A percentile compares a stretch with the other conserved stretches of the same genome.
Conservation (phyloP, 768 basidiomycete species). For the Boletus patriciae region DNA sequence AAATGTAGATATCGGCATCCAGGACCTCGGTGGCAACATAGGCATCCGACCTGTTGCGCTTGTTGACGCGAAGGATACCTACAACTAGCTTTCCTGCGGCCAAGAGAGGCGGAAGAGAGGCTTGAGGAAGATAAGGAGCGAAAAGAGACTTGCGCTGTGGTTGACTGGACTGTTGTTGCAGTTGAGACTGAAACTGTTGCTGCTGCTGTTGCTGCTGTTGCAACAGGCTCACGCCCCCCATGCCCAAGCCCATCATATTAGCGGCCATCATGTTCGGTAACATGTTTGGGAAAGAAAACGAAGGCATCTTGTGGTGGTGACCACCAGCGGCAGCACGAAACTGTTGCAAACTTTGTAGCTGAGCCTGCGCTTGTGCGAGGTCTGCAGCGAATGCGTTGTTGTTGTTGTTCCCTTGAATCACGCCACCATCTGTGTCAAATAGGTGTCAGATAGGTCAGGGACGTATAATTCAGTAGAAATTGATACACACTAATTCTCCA, state of each 20-base stretch:
- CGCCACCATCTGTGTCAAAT: conserved; percentile 61
- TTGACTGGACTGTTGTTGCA: conserved; percentile 88
- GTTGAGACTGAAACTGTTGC: conserved; percentile 86
- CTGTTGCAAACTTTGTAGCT: conserved; percentile 92
- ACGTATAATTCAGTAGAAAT: background rate
- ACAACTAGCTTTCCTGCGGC: conserved; percentile 97
- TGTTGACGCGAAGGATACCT: conserved; percentile 95
- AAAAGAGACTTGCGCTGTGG: conserved; percentile 98
- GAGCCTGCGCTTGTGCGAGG: conserved; percentile 95
- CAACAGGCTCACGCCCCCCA: conserved; percentile 79
- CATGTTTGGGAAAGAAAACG: conserved; percentile 98
- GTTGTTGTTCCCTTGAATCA: conserved; percentile 50
- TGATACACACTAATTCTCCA: conserved; percentile 82
- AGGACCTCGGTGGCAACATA: conserved; percentile 98
- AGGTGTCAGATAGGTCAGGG: conserved; percentile 12
- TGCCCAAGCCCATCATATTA: conserved; percentile 89
- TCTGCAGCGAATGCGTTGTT: conserved; percentile 71
- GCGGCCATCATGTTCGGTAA: conserved; percentile 96
- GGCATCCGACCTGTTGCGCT: conserved; percentile 96
- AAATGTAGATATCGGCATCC: conserved; percentile 98
- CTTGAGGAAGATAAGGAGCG: conserved; percentile 97
- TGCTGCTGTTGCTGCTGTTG: conserved; percentile 83
- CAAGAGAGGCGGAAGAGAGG: conserved; percentile 92
- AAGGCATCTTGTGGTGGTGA: conserved; percentile 95
- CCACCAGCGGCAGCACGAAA: conserved; percentile 95